Conservation (phyloP, 495 filamentous ascomycete species). For the Aspergillus baeticus region DNA sequence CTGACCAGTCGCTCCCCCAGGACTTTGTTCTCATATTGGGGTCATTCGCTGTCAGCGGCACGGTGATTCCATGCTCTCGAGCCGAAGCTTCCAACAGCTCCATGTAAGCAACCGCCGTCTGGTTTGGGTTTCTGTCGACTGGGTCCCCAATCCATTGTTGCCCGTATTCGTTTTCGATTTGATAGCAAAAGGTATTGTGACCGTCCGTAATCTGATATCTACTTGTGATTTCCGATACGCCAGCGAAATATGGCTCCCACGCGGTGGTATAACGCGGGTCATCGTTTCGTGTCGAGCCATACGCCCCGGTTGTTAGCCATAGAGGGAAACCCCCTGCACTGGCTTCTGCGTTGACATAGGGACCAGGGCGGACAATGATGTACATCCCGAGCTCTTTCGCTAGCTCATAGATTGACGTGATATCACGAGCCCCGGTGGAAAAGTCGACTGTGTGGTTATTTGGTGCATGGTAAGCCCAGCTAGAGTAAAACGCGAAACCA, state of each 20-base stretch:
- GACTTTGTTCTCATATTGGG: constrained; percentile 51
- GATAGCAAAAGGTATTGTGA: constrained; percentile 53
- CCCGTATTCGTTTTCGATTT: constrained; percentile 63
- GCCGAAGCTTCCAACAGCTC: constrained; percentile 50
- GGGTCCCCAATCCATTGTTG: constrained; percentile 51
- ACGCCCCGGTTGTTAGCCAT: constrained; percentile 62
- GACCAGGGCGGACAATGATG: constrained; percentile 37
- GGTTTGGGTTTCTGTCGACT: constrained; percentile 41
- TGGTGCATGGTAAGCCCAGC: constrained; percentile 58
- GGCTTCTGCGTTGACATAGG: constrained; percentile 51
- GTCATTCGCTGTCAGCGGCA: constrained; percentile 56
- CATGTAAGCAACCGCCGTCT: constrained; percentile 54
- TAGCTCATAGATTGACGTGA: constrained; percentile 51
- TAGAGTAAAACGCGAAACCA: constrained; percentile 53
- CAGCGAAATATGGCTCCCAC: constrained; percentile 46
- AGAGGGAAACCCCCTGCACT: constrained; percentile 58
- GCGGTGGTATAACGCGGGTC: constrained; percentile 57
- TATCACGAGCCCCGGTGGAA: constrained; percentile 51
- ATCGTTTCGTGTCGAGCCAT: constrained; percentile 56
- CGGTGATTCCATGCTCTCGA: constrained; percentile 50
- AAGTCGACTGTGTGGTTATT: constrained; percentile 55
- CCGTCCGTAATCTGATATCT: constrained; percentile 56
- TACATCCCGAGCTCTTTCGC: constrained; percentile 50
- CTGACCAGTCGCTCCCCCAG: constrained; percentile 54
- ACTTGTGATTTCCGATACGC: constrained; percentile 48